Conservation (phyloP, 78 protist species). For the Pigoraptor vietnamica region DNA sequence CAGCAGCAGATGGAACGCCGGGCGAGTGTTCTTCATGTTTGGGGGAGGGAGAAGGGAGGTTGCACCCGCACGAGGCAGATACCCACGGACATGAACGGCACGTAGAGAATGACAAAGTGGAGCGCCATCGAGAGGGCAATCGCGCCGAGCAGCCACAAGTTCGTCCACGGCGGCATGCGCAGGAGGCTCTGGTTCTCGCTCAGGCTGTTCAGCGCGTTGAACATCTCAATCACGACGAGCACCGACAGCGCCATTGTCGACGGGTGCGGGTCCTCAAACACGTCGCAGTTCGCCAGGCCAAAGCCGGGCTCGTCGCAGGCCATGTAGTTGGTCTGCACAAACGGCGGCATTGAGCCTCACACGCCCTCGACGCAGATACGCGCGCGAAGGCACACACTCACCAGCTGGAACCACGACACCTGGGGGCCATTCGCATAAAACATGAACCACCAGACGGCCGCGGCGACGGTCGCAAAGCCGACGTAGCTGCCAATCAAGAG, state of each 20-base stretch:
- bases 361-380: no score
- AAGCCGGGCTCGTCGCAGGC: not conserved
- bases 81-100: slow-evolving; percentile 36
- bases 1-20: not conserved
- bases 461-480: slow-evolving; percentile 47
- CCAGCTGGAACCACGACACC: slow-evolving; percentile 15
- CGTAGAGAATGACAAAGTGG: slow-evolving; percentile 48
- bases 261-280: not conserved
- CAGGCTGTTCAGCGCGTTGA: slow-evolving; percentile 61
- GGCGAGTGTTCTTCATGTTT: no score
- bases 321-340: not conserved
- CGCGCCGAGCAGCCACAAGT: slow-evolving; percentile 48
- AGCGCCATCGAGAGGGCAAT: slow-evolving; percentile 24
- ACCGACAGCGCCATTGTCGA: slow-evolving; percentile 57
- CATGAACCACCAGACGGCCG: slow-evolving; percentile 38
- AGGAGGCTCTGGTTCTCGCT: slow-evolving; percentile 43
- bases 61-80: not conserved
- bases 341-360: no score
- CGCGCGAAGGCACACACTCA: no score
- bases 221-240: slow-evolving; percentile 69
- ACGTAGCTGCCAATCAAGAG: slow-evolving; percentile 52
- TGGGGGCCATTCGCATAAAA: slow-evolving; percentile 11
- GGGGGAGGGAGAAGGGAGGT: not conserved
- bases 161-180: slow-evolving; percentile 26
- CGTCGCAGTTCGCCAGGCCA: not conserved